Evolutionary conservation across 306 rosid species (phyloP).

Genomic region (Mimosa bimucronata): DNA sequence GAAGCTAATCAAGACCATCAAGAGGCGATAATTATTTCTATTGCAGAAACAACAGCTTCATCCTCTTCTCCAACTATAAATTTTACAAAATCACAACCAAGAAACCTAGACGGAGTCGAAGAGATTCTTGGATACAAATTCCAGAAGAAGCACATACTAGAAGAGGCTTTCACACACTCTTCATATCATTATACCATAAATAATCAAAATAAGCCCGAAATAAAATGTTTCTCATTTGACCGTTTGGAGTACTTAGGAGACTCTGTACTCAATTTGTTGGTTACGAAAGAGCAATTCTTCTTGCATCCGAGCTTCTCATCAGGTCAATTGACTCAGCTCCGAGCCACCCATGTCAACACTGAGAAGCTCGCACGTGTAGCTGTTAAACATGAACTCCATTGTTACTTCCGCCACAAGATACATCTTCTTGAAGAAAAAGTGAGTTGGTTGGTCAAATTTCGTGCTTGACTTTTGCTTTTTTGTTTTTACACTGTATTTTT

Average conservation of each 20-base stretch:
- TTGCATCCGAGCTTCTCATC: constrained; percentile 43
- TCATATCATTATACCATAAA: constrained; percentile 2
- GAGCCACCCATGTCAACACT: constrained; percentile 62
- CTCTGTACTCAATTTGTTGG: constrained; percentile 49
- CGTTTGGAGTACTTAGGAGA: constrained; percentile 64
- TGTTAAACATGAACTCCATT: constrained; percentile 51
- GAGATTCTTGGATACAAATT: constrained; percentile 52
- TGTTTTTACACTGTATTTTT: no score
- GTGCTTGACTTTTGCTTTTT: neutral
- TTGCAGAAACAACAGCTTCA: neutral
- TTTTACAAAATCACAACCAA: neutral
- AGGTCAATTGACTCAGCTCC: constrained; percentile 58
- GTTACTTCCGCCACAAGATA: constrained; percentile 56
- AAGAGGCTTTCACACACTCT: constrained; percentile 63
- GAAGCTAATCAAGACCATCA: neutral
- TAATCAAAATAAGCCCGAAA: neutral
- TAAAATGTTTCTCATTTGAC: constrained; percentile 38
- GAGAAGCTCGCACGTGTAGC: constrained; percentile 75
- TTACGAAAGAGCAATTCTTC: constrained; percentile 52
- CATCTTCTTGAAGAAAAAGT: constrained; percentile 29
- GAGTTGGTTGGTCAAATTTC: neutral
- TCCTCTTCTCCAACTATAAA: neutral
- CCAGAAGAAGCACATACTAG: constrained; percentile 42
- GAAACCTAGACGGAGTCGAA: constrained; percentile 48
- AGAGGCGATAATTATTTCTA: neutral